Evolutionary conservation across 305 asterid genomes (phyloP), one percentile per base, ranked within the genome.

Genomic region (Rubia tinctorum): DNA sequence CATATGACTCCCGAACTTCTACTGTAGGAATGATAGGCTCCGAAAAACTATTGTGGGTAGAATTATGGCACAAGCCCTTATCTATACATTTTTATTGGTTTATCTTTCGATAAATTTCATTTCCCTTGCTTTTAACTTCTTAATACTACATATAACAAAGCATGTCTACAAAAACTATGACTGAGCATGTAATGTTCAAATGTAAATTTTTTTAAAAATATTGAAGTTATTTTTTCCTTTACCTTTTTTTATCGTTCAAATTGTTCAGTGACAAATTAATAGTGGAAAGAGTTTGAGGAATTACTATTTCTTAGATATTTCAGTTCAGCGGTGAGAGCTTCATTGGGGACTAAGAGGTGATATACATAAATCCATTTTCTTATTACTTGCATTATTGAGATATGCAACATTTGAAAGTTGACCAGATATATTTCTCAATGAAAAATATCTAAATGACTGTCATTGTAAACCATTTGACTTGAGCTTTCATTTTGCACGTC

Each of bases 1-100:
- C 40, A 27, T 4, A 81, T 76, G 45, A 60, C 45, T 43, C 22
- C 20, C 25, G 44, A 67, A 74, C 56, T 69, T 61, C 42, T 56
- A 56, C 27, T 75, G 51, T 82, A 94, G 96, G 99, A 77, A 88
- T 94, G 99, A 94, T 94, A 96, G 99, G 98, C 73, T 92, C 96
- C 25, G 99, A 53, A 94, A 94, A 88, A 91, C 98, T 49, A 94
- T 98, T 6, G 92, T 94, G 39, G 99, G 97, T 72, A 82, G 83
- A 77, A 86, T 89, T 84, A 81, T 94, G 85, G 81, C 97, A 2
- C 88, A 87, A 79, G 85, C 89, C 74, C 92, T 94, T 69, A 91
- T 82, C 68, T 94, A 94, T 83, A 85, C 98, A 67, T 94, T 94
- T 75, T 30, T n/a, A n/a, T n/a, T n/a, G n/a, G n/a, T 0, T 30